These are phyloP conservation scores for Halteria grandinella DNA, from an alignment of 73 alveolate species.

Conservation along the genomic window DNA sequence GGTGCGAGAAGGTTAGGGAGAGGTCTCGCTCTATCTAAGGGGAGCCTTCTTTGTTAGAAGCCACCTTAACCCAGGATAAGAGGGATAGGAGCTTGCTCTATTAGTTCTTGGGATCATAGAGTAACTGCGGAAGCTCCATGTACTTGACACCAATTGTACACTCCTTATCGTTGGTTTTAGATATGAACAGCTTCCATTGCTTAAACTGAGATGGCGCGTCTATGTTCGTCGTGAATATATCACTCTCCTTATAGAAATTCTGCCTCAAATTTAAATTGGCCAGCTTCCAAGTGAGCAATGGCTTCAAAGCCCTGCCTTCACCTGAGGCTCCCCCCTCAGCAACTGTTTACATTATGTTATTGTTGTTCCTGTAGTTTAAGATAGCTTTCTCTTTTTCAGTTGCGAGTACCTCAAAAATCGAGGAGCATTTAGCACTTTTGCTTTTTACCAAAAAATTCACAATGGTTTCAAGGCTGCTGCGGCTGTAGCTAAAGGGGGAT, in stretches of 20 bases:
- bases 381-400: conserved; percentile 22
- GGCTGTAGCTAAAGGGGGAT: no score
- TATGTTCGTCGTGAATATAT: no score
- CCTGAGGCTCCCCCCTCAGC: background rate
- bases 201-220: no score
- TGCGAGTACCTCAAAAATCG: conserved; percentile 26
- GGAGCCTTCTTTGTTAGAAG: no score
- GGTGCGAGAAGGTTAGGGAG: no score
- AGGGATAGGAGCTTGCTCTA: no score
- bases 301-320: background rate
- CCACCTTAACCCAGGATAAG: no score
- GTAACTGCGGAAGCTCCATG: no score
- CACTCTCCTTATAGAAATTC: conserved; percentile 45
- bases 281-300: conserved; percentile 48
- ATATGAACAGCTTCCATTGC: conserved; percentile 40
- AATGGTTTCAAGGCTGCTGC: no score
- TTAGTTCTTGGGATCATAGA: no score
- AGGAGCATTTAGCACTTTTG: background rate
- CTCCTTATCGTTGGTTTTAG: conserved; percentile 52
- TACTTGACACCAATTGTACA: conserved; percentile 34
- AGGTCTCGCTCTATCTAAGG: no score
- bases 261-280: conserved; percentile 34
- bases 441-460: conserved; percentile 29
- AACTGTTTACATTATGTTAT: background rate
- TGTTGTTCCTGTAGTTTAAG: background rate